Evolutionary conservation across 2,329 filamentous ascomycete genomes (phyloP), one percentile per base, ranked within the genome.

Genomic region (Pseudogymnoascus sp.): DNA sequence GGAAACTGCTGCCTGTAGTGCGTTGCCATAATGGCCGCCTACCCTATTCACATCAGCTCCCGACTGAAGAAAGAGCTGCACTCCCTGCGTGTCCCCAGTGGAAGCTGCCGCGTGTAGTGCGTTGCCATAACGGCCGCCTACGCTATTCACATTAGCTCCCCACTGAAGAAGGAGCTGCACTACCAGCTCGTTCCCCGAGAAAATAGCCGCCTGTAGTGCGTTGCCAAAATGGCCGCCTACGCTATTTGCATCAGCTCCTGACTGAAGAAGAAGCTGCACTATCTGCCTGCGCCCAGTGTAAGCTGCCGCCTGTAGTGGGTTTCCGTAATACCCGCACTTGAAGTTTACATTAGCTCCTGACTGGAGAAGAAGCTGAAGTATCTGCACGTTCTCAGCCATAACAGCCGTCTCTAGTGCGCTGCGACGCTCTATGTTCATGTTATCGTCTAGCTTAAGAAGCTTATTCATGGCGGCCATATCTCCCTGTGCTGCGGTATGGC

Each of bases 391-490:
- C 15, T 58, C 55, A 18, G 5, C 12, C 9, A 9, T 19, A n/a
- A 28, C 23, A 58, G 59, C 59, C n/a, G n/a, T 3, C 13, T 3
- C 6, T 9, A 37, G 34, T 37, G 35, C 35, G 2, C 35, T 18
- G 15, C n/a, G n/a, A 21, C 9, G 9, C 3, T 23, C 19, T n/a
- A 9, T 60, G 61, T 65, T 57, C 13, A 63, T 34, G 15, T 64
- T 19, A 3, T 60, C 64, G 13, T 63, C 63, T 10, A 56, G 23
- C 37, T 71, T 67, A 3, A 75, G 64, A 1, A 76, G 63, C 48
- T 66, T 67, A n/a, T 72, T 63, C 7, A 75, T 71, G n/a, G 73
- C 64, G 5, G 69, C 68, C 1, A 71, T 59, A 37, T 74, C 68
- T 3, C 73, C 73, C 23, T 64, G 66, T 39, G 69, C 65, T 6